These are phyloP conservation scores for Penicillium robsamsonii DNA, from an alignment of 495 filamentous ascomycete genomes.

Conservation along the genomic window DNA sequence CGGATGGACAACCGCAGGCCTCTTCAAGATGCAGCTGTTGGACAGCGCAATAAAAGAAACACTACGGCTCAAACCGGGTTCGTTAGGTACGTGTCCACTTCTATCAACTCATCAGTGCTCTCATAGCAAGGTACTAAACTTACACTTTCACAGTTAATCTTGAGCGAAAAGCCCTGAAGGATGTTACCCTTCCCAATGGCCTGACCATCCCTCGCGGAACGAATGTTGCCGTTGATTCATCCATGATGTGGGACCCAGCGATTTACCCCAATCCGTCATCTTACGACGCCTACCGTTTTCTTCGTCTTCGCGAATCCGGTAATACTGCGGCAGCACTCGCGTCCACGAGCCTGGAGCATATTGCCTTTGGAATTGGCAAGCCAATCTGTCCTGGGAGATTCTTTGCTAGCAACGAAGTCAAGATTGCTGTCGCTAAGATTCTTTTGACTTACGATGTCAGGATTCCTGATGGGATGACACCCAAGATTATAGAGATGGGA, in stretches of 20 bases:
- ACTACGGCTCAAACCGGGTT: constrained; percentile 16
- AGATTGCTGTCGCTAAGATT: constrained; percentile 25
- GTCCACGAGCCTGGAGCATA: constrained; percentile 28
- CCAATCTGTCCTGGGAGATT: constrained; percentile 48
- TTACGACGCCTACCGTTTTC: constrained; percentile 2
- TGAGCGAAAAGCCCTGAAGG: neutral
- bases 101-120: neutral
- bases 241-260: neutral
- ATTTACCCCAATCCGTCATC: neutral
- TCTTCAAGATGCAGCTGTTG: constrained; percentile 41
- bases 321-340: constrained; percentile 23
- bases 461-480: neutral
- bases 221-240: neutral
- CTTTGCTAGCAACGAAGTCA: constrained; percentile 38
- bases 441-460: constrained; percentile 10
- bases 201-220: neutral
- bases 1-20: constrained; percentile 34
- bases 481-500: neutral
- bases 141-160: neutral
- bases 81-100: neutral
- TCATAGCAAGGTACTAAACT: neutral
- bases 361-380: constrained; percentile 38
- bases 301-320: neutral
- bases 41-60: constrained; percentile 21
- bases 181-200: neutral